phyloP scores from a whole-genome alignment of 169 alveolate genomes.

The Perkinsus chesapeaki region DNA sequence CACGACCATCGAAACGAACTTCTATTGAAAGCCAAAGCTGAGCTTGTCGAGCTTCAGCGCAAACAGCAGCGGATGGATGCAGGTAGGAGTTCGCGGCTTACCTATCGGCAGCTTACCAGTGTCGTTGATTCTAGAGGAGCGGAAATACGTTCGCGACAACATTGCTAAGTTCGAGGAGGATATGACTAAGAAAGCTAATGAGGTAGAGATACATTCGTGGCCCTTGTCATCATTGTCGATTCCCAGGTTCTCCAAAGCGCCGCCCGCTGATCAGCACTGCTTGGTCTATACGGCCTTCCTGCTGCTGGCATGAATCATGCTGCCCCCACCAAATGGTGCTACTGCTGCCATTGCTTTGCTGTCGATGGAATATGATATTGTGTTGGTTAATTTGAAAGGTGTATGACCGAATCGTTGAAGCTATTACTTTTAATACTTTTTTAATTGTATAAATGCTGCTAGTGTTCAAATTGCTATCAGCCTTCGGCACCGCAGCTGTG shows the following conservation, averaged over 20 bases:
- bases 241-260: neutral
- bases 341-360: neutral
- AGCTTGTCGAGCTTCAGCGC: neutral
- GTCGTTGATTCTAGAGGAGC: neutral
- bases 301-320: too few species aligned
- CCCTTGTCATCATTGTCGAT: neutral
- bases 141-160: neutral
- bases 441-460: neutral
- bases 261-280: neutral
- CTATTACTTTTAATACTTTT: neutral
- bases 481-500: too few species aligned
- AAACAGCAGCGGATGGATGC: neutral
- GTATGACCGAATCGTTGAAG: neutral
- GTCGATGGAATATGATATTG: neutral
- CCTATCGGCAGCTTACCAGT: neutral
- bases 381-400: neutral
- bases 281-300: too few species aligned
- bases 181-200: neutral
- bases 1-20: neutral
- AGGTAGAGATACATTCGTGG: neutral
- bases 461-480: too few species aligned
- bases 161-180: neutral
- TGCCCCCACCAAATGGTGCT: neutral
- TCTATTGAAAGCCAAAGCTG: neutral
- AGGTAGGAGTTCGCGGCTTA: neutral